phyloP scores from a whole-genome alignment of 805 yeast species.

The Hanseniaspora mollemarum region DNA sequence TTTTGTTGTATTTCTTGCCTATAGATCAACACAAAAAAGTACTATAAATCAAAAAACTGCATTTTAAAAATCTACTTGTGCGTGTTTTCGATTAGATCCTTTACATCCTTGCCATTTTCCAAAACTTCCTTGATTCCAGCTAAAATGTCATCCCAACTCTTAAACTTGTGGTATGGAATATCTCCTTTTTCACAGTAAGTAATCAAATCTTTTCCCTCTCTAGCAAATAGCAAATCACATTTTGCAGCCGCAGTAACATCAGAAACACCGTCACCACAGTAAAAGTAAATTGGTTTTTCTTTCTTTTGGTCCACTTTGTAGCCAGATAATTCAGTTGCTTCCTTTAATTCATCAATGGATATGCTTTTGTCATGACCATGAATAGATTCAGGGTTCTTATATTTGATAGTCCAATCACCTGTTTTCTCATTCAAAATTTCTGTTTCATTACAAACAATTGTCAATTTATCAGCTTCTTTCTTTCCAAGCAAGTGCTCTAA shows the following conservation, averaged over 20 bases:
- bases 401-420: slow-evolving; percentile 72
- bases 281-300: slow-evolving; percentile 41
- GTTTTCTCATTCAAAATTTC: slow-evolving; percentile 31
- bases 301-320: slow-evolving; percentile 20
- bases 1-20: no score
- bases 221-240: slow-evolving; percentile 86
- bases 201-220: slow-evolving; percentile 80
- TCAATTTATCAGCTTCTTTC: slow-evolving; percentile 47
- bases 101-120: slow-evolving; percentile 11
- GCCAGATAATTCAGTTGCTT: slow-evolving; percentile 34
- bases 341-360: slow-evolving; percentile 46
- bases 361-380: slow-evolving; percentile 93
- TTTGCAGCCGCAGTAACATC: slow-evolving; percentile 92
- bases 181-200: slow-evolving; percentile 68
- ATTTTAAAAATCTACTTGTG: neutral
- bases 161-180: slow-evolving; percentile 72
- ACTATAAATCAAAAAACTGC: no score
- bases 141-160: slow-evolving; percentile 63
- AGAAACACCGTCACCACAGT: slow-evolving; percentile 96
- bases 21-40: no score
- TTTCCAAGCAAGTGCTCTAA: slow-evolving; percentile 59
- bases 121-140: slow-evolving; percentile 39
- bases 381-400: slow-evolving; percentile 61
- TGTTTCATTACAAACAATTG: slow-evolving; percentile 74
- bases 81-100: slow-evolving; percentile 15